A percentile compares a stretch with the other conserved stretches of the same genome.
Conservation (phyloP, 768 basidiomycete genomes). For the Amanita inopinata region DNA sequence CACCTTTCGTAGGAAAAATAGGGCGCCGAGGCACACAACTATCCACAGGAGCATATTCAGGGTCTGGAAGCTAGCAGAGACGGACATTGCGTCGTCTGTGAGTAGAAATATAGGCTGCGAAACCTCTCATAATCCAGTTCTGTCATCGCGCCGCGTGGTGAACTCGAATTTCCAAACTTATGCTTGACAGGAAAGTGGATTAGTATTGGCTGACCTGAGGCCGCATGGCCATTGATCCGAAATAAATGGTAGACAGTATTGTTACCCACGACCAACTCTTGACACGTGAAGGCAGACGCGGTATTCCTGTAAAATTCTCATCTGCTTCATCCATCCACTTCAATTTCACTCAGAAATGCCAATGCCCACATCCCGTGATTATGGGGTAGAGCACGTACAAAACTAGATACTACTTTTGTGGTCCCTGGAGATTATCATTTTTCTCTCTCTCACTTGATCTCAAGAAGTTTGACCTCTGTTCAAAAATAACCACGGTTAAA, state of each 20-base stretch:
- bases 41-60: constrained; percentile 5
- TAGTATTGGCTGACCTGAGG: too few species aligned
- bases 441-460: constrained; percentile 50
- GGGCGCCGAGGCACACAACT: constrained; percentile 11
- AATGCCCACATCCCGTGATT: too few species aligned
- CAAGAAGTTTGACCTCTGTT: constrained; percentile 64
- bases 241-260: too few species aligned
- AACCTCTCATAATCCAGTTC: not conserved
- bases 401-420: constrained; percentile 5
- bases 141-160: not conserved
- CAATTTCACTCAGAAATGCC: too few species aligned
- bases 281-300: too few species aligned
- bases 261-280: too few species aligned
- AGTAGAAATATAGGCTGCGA: not conserved
- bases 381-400: not conserved
- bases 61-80: not conserved
- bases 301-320: too few species aligned
- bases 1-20: constrained; percentile 16
- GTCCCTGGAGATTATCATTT: not conserved
- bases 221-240: too few species aligned
- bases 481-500: constrained; percentile 2
- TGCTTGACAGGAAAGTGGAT: too few species aligned
- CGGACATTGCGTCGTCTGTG: not conserved
- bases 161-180: too few species aligned
- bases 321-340: too few species aligned